Conservation (phyloP, 208 protist species). For the Balamuthia mandrillaris region DNA sequence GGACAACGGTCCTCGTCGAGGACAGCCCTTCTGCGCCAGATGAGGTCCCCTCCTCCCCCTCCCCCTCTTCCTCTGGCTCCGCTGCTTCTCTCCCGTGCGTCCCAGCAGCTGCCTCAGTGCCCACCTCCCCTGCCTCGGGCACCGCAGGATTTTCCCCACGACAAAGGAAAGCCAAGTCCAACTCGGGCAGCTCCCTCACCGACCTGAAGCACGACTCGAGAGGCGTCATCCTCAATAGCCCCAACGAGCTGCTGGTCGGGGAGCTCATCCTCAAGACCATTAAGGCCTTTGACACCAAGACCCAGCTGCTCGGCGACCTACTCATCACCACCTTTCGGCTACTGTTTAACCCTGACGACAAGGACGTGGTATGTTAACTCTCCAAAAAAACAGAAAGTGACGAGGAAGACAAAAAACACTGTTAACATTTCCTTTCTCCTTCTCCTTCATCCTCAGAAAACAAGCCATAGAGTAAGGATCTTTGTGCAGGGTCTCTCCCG, state of each 20-base stretch:
- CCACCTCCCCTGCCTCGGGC: background rate
- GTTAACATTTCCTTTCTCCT: background rate
- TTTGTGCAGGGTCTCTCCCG: background rate
- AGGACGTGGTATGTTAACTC: background rate
- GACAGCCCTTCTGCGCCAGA: too few species aligned
- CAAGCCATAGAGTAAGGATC: background rate
- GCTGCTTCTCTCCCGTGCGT: too few species aligned
- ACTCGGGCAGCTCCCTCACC: too few species aligned
- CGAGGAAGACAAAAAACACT: background rate
- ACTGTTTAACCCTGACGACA: background rate
- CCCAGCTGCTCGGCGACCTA: background rate
- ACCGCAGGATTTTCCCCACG: background rate
- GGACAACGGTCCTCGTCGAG: too few species aligned
- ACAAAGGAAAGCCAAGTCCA: too few species aligned
- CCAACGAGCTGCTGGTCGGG: background rate
- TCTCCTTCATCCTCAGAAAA: background rate
- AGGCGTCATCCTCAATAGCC: too few species aligned
- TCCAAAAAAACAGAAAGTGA: background rate
- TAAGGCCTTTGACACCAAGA: background rate
- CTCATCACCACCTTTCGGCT: background rate
- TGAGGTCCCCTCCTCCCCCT: too few species aligned
- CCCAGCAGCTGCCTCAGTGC: too few species aligned
- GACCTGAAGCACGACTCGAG: too few species aligned
- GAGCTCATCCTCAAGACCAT: background rate
- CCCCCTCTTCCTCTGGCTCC: too few species aligned